phyloP scores from a whole-genome alignment of 1,139 yeast species.

The Tardiomyces digboiensis region DNA sequence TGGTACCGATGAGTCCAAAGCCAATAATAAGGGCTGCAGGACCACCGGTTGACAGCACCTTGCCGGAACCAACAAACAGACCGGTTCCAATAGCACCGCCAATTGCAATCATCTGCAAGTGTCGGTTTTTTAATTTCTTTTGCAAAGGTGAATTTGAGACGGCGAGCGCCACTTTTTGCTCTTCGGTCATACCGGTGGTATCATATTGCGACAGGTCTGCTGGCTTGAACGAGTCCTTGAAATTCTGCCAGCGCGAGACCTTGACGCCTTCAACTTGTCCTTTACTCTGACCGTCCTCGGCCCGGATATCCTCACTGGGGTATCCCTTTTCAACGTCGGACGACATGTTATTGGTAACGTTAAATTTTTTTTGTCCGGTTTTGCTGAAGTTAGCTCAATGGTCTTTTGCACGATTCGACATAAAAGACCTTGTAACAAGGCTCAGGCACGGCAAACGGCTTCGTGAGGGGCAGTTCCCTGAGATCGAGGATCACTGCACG shows the following conservation, averaged over 20 bases:
- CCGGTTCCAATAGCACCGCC: conserved; percentile 85
- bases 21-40: conserved; percentile 59
- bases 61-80: conserved; percentile 58
- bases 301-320: not conserved
- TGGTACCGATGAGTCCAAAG: conserved; percentile 33
- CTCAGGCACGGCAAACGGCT: too few relatives aligned
- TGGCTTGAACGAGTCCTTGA: conserved; percentile 45
- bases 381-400: not conserved
- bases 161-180: conserved; percentile 40
- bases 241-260: not conserved
- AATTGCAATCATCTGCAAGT: conserved; percentile 77
- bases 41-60: conserved; percentile 47
- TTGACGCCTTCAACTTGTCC: not conserved
- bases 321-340: not conserved
- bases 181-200: conserved; percentile 48
- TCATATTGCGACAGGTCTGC: conserved; percentile 50
- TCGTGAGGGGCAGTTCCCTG: too few relatives aligned
- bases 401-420: not conserved
- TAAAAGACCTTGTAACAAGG: not conserved
- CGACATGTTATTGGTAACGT: not conserved
- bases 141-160: conserved; percentile 30
- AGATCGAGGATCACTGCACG: too few relatives aligned
- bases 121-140: conserved; percentile 35
- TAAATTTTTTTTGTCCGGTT: not conserved
- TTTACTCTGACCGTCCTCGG: not conserved